These are phyloP conservation scores for Hericium coralloides DNA, from an alignment of 768 basidiomycete genomes.

Conservation along the genomic window DNA sequence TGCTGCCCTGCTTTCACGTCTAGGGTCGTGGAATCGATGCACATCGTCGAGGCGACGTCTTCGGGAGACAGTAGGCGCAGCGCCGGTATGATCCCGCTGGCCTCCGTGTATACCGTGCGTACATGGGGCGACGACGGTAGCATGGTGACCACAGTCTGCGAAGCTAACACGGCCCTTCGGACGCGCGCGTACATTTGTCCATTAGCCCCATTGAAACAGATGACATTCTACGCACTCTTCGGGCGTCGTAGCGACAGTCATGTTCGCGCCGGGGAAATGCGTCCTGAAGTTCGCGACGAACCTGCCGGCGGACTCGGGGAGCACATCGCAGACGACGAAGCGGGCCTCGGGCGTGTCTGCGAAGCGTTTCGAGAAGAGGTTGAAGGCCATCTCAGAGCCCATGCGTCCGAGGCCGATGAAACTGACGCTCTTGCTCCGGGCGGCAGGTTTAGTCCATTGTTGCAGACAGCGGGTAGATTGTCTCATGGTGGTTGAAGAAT, in stretches of 20 bases:
- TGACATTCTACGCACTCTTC: conserved; percentile 49
- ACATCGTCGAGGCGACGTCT: conserved; percentile 42
- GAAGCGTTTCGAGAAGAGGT: conserved; percentile 71
- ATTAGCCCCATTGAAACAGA: neutral
- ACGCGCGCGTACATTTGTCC: conserved; percentile 1
- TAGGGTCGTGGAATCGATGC: conserved; percentile 88
- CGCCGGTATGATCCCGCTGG: conserved; percentile 55
- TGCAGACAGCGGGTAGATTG: conserved; percentile 34
- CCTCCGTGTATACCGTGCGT: conserved; percentile 55
- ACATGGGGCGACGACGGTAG: conserved; percentile 90
- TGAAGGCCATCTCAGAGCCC: conserved; percentile 82
- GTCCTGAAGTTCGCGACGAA: conserved; percentile 50
- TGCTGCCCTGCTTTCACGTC: conserved; percentile 68
- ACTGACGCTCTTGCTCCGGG: conserved; percentile 39
- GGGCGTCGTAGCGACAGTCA: conserved; percentile 55
- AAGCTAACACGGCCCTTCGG: conserved; percentile 51
- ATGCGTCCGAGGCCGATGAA: conserved; percentile 87
- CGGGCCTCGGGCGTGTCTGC: conserved; percentile 39
- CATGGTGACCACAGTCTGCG: conserved; percentile 77
- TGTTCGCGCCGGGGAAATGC: conserved; percentile 49
- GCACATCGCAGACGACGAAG: conserved; percentile 76
- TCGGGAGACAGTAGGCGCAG: conserved; percentile 36
- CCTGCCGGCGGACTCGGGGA: conserved; percentile 43
- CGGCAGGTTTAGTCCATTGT: conserved; percentile 2
- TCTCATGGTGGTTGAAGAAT: conserved; percentile 31